These are phyloP conservation scores for Alternaria ethzedia DNA, from an alignment of 2,329 filamentous ascomycete genomes.

Conservation along the genomic window DNA sequence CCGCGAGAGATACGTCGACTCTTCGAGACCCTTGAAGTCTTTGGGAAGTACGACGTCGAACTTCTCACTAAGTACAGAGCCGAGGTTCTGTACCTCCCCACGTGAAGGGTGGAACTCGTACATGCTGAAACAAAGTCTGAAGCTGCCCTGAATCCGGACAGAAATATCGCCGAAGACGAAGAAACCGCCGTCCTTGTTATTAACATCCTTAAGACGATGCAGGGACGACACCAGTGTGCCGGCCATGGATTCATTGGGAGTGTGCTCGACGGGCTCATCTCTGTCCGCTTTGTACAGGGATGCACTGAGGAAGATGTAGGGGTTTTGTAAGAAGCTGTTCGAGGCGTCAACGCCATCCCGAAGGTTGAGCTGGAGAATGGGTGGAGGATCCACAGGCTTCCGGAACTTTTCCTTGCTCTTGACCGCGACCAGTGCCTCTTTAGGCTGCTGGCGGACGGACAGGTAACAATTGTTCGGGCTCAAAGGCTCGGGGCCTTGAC, in stretches of 20 bases:
- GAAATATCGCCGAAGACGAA: constrained; percentile 93
- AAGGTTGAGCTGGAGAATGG: constrained; percentile 76
- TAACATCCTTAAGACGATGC: constrained; percentile 78
- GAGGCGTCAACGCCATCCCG: constrained; percentile 57
- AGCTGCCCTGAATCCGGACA: constrained; percentile 74
- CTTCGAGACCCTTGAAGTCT: constrained; percentile 78
- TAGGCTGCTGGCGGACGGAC: constrained; percentile 68
- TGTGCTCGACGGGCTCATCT: constrained; percentile 54
- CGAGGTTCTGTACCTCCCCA: constrained; percentile 57
- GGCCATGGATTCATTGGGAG: constrained; percentile 58
- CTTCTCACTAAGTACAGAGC: constrained; percentile 64
- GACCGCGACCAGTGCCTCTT: constrained; percentile 67
- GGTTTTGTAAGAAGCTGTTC: constrained; percentile 70
- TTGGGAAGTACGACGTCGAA: constrained; percentile 71
- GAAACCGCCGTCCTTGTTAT: constrained; percentile 80
- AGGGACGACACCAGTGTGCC: constrained; percentile 82
- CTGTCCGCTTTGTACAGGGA: constrained; percentile 59
- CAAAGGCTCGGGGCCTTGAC: neutral
- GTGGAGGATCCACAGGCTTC: constrained; percentile 87
- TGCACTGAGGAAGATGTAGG: constrained; percentile 68
- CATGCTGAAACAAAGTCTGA: constrained; percentile 76
- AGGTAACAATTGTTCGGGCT: constrained; percentile 1
- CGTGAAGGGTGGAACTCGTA: constrained; percentile 58
- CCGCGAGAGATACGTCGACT: constrained; percentile 81
- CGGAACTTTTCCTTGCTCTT: constrained; percentile 81